phyloP scores from a whole-genome alignment of 805 yeast genomes.

The Cyberlindnera euphorbiae region DNA sequence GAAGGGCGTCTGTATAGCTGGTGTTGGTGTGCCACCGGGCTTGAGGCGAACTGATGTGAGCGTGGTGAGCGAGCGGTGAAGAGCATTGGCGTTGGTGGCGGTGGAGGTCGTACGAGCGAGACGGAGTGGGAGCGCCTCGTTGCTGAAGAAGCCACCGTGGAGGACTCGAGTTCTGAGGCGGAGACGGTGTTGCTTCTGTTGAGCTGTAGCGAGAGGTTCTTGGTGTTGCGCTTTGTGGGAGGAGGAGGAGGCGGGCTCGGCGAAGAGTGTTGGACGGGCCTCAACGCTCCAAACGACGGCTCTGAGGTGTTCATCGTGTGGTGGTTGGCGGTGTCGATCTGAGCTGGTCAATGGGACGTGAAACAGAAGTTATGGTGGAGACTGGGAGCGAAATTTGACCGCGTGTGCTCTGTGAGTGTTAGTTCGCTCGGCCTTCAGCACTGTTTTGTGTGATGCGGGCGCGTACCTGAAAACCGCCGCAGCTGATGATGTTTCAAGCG shows the following conservation, averaged over 20 bases:
- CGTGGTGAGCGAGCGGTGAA: background rate
- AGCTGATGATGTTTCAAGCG: slow-evolving; percentile 3
- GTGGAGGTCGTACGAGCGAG: background rate
- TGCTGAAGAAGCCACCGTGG: too few relatives aligned
- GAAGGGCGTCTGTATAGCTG: slow-evolving; percentile 26
- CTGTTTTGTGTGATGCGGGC: background rate
- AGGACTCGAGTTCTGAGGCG: too few relatives aligned
- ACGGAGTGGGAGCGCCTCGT: background rate
- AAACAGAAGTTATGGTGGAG: background rate
- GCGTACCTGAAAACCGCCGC: slow-evolving; percentile 9
- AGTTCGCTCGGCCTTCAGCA: too few relatives aligned
- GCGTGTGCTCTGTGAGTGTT: too few relatives aligned
- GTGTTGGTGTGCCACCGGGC: slow-evolving; percentile 6
- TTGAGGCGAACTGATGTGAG: slow-evolving; percentile 1
- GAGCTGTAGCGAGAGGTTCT: slow-evolving; percentile 23
- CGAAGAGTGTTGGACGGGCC: too few relatives aligned
- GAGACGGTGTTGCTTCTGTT: slow-evolving; percentile 6
- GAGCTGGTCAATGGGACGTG: too few relatives aligned
- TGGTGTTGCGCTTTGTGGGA: slow-evolving; percentile 23
- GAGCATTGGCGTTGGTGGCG: background rate
- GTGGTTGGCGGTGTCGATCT: too few relatives aligned
- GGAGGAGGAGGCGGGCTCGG: too few relatives aligned
- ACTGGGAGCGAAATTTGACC: too few relatives aligned
- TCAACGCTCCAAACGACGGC: too few relatives aligned
- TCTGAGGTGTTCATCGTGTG: too few relatives aligned